phyloP scores from a whole-genome alignment of 208 protist genomes.

The Trichomonas vaginalis region DNA sequence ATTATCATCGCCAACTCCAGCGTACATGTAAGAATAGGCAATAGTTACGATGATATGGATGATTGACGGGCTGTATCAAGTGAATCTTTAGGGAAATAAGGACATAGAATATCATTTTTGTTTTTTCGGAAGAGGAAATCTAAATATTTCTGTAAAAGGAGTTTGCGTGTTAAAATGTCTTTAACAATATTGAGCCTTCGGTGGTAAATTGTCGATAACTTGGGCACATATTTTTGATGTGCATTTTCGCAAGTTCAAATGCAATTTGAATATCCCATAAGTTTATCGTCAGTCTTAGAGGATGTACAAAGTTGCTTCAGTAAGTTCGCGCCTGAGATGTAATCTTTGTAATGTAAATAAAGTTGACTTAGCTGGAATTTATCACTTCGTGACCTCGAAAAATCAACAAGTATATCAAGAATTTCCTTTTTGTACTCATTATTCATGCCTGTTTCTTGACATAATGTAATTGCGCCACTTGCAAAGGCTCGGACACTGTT shows the following conservation, averaged over 20 bases:
- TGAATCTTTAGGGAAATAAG: neutral
- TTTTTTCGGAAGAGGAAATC: neutral
- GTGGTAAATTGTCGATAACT: neutral
- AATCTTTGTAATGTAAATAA: neutral
- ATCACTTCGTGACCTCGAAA: neutral
- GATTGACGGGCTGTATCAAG: neutral
- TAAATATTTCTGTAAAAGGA: neutral
- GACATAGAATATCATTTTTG: neutral
- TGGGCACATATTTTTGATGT: neutral
- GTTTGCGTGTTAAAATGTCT: neutral
- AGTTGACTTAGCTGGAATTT: conserved; percentile 3
- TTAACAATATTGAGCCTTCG: neutral
- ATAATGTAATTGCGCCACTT: neutral
- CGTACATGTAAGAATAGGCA: neutral
- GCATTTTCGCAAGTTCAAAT: conserved; percentile 14
- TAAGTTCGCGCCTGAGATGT: neutral
- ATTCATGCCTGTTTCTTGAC: neutral
- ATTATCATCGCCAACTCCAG: neutral
- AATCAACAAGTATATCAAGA: neutral
- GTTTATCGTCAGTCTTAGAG: neutral
- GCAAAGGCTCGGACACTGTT: neutral
- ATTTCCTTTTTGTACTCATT: neutral
- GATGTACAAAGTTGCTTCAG: neutral
- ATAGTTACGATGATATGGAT: neutral
- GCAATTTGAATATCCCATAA: neutral